Base-by-base conservation (phyloP, 306 rosid genomes). In the Lathyrus aphaca region DNA sequence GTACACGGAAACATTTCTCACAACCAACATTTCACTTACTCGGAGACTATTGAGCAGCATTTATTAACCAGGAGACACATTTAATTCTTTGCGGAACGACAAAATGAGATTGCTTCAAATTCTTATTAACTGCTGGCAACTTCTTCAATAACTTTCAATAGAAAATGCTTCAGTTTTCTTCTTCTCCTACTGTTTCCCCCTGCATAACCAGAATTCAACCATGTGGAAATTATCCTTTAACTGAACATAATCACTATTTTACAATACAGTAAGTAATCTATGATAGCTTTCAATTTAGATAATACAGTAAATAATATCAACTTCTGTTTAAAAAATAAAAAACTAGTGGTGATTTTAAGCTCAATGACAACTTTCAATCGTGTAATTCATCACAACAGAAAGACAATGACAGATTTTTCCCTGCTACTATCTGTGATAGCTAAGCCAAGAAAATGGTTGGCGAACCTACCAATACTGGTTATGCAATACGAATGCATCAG, bases 391-490 rank as follows among this genome's bases (percentile, higher is more conserved):
- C 64, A 73, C 19, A 59, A 50, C 59, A 42, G 68, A 39, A 43
- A 51, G 54, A 60, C 44, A 37, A 43, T 35, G 38, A 37, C 40
- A 79, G 17, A 4, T 11, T 60, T 57, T 49, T 12, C 19, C 37
- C 62, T n/a, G 30, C 37, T 21, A 32, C 56, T 43, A 59, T 59
- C 14, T 35, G 46, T 43, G 57, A 46, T 64, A 17, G 60, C 35
- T 6, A 61, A 62, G 53, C 50, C 64, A 49, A 71, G 40, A 46
- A 38, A 74, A 66, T 35, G 74, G 72, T 57, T 72, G 72, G 35
- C 11, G 21, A 55, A 81, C 96, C 66, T 70, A 91, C 99, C 97
- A 95, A 82, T 89, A 84, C 74, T 95, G 99, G 76, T 89, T 91
- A 82, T 69, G 86, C 83, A 95, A 72, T 39, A 86, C 64, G 55